Evolutionary conservation across 2,329 filamentous ascomycete species (phyloP), one percentile per base, ranked within the genome.

Genomic region (Colletotrichum liriopes): DNA sequence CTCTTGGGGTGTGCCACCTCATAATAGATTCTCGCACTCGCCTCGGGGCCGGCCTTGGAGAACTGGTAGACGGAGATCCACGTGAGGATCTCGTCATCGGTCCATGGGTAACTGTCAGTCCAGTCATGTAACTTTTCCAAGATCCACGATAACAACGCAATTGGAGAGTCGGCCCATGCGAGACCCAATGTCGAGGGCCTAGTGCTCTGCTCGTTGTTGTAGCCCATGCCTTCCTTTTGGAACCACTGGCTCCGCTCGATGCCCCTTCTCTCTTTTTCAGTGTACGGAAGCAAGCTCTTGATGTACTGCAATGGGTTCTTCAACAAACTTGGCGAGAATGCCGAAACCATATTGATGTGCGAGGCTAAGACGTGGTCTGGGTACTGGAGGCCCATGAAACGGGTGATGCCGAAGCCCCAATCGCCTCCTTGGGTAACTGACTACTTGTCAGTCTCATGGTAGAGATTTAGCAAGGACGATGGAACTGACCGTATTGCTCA

Each of bases 121-220:
- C 93, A 96, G 76, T 93, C 91, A 75, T 92, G 89, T 47, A 96
- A 82, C 79, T 96, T 96, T 81, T 96, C 94, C 75, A 93, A 93
- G 43, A 96, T 91, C 94, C 94, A 96, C 0, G 92, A 89, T 1
- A 96, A 84, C 3, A 94, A 82, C 0, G 88, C 92, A 0, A 93
- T 88, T 0, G 93, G 94, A 8, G 88, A 91, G 78, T 95, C 93
- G 0, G 89, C 86, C 3, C 95, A 84, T 0, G 86, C 90, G 77
- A 93, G 94, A 0, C 91, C 91, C 0, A 95, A 78, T 0, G 93
- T 96, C 63, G 94, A 90, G 0, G 94, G 93, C 69, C 92, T 91
- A 0, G 93, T 94, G 16, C 83, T 82, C 76, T 94, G 92, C 71
- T 88, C 81, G 1, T 85, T 72, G 74, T 87, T 85, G 78, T 94